Base-by-base conservation (phyloP, 495 filamentous ascomycete genomes). In the Xylaria grammica region DNA sequence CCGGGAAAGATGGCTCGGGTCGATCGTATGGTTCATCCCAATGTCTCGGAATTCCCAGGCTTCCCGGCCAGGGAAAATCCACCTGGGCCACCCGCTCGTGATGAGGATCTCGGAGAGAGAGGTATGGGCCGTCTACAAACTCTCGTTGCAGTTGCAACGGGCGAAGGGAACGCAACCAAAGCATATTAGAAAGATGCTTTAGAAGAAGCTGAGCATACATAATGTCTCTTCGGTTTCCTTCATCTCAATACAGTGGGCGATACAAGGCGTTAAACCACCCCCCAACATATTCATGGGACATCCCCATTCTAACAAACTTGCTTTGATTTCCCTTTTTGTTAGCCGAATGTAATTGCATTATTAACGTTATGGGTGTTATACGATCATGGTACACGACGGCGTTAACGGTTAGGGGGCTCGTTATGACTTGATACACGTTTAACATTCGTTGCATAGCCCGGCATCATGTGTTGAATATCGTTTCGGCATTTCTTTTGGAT, bases 61-160 rank as follows among this genome's bases (percentile, higher is more conserved):
- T 83, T 83, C 51, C 80, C 81, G 3, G 68, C 69, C 6, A 74
- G 78, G 20, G 78, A 79, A 13, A 57, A 57, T 29, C 34, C 46
- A 15, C 44, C 62, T 40, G 29, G 55, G 7, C 36, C 55, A 24
- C 42, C 26, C 1, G 42, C 65, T 17, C 69, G 73, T 69, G 75
- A 77, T 67, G 57, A 74, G 55, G 44, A 71, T 65, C 38, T 63
- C 65, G 69, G 77, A 65, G 66, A 74, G 27, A 44, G 69, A 54
- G 65, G 76, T 59, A 78, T 94, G 87, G 83, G 85, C 56, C 81
- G 91, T 15, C 78, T 97, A 24, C 90, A 97, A 62, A 91, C 91
- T 17, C 84, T 97, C 32, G 93, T 97, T 27, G 93, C 93, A 3
- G 92, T 95, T 59, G 93, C 93, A 9, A 95, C 93, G 2, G 91